Evolutionary conservation across 306 rosid genomes (phyloP).

Genomic region (Cercis canadensis): DNA sequence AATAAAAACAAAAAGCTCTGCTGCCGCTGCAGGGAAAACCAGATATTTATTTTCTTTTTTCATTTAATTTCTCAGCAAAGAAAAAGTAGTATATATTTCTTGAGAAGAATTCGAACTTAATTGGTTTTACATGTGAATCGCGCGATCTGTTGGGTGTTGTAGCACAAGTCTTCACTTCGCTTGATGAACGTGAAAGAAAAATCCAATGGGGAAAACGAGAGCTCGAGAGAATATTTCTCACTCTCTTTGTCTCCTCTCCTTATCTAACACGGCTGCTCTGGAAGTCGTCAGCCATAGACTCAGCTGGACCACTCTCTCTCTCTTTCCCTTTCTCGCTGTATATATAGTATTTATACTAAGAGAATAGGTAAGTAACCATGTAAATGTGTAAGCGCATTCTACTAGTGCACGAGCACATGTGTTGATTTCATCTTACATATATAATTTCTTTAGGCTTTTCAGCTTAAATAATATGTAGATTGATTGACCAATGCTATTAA

Average conservation of each 20-base stretch:
- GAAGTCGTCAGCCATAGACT: slow-evolving; percentile 80
- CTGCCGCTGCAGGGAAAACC: background rate
- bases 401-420: background rate
- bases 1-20: slow-evolving; percentile 30
- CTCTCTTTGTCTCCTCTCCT: slow-evolving; percentile 48
- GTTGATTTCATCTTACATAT: background rate
- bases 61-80: slow-evolving; percentile 8
- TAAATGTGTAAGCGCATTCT: background rate
- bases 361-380: background rate
- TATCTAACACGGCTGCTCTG: slow-evolving; percentile 79
- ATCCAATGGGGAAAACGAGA: slow-evolving; percentile 37
- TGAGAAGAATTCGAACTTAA: slow-evolving; percentile 10
- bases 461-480: no score
- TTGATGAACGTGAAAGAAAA: slow-evolving; percentile 35
- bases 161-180: slow-evolving; percentile 21
- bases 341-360: slow-evolving; percentile 14
- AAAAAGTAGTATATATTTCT: background rate
- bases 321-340: slow-evolving; percentile 23
- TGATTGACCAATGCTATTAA: no score
- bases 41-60: background rate
- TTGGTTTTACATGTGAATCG: slow-evolving; percentile 41
- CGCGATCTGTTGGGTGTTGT: background rate
- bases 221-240: slow-evolving; percentile 47
- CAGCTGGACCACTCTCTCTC: slow-evolving; percentile 59
- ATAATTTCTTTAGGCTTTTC: no score